Conservation (phyloP, 352 stramenopile species). For the Blastocystis sp. region DNA sequence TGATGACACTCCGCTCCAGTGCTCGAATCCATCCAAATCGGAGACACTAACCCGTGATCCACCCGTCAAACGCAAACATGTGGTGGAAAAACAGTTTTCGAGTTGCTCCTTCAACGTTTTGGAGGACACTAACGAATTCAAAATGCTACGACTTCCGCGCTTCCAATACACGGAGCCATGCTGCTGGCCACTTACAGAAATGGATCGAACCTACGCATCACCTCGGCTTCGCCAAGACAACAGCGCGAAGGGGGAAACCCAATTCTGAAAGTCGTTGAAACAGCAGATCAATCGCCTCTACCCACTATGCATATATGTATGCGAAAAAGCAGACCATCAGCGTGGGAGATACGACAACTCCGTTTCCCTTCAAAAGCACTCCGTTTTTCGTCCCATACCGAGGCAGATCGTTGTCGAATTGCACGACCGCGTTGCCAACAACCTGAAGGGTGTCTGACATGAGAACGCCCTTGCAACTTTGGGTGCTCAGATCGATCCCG, state of each 20-base stretch:
- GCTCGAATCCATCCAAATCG: slow-evolving; percentile 72
- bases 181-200: slow-evolving; percentile 71
- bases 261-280: slow-evolving; percentile 52
- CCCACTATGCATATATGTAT: slow-evolving; percentile 51
- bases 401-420: slow-evolving; percentile 71
- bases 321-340: slow-evolving; percentile 55
- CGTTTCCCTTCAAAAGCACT: slow-evolving; percentile 63
- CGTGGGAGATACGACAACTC: slow-evolving; percentile 69
- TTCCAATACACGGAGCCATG: slow-evolving; percentile 72
- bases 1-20: slow-evolving; percentile 64
- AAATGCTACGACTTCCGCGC: neutral
- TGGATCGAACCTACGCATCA: slow-evolving; percentile 44
- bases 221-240: neutral
- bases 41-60: slow-evolving; percentile 44
- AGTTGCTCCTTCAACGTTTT: slow-evolving; percentile 43
- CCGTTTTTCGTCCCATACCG: slow-evolving; percentile 69
- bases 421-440: slow-evolving; percentile 27
- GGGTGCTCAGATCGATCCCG: slow-evolving; percentile 71
- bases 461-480: slow-evolving; percentile 70
- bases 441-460: slow-evolving; percentile 54
- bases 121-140: neutral
- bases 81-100: slow-evolving; percentile 5
- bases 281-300: slow-evolving; percentile 71
- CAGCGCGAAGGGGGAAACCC: slow-evolving; percentile 25
- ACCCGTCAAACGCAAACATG: neutral